phyloP scores from a whole-genome alignment of 1,284 basidiomycete species.

The Microbotryum saponariae region DNA sequence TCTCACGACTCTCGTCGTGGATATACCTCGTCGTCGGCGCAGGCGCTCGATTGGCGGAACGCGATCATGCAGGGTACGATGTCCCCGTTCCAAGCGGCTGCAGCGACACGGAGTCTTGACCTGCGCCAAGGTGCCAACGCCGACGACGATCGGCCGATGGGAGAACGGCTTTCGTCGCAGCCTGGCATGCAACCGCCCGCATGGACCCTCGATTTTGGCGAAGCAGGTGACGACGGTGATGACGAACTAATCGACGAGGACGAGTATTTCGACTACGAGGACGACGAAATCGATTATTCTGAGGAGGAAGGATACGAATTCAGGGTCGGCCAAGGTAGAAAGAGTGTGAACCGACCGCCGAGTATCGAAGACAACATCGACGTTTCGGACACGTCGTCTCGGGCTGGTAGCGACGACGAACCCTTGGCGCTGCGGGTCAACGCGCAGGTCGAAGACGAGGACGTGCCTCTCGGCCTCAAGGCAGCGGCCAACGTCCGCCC shows the following conservation, averaged over 20 bases:
- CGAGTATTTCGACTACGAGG: neutral
- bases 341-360: too few relatives aligned
- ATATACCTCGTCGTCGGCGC: neutral
- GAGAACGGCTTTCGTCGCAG: neutral
- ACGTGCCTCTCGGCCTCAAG: slow-evolving; percentile 21
- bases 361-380: slow-evolving; percentile 12
- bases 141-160: neutral
- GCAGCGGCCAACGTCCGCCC: neutral
- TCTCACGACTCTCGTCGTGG: neutral
- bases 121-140: too few relatives aligned
- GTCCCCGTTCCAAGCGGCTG: neutral
- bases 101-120: neutral
- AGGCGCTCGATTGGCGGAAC: neutral
- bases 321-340: too few relatives aligned
- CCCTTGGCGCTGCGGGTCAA: neutral
- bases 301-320: neutral
- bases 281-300: neutral
- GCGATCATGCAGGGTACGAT: slow-evolving; percentile 1
- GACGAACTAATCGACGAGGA: neutral
- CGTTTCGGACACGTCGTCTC: slow-evolving; percentile 15
- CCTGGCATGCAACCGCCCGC: too few relatives aligned
- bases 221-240: too few relatives aligned
- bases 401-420: neutral
- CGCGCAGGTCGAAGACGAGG: slow-evolving; percentile 20
- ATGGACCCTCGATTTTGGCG: too few relatives aligned